Evolutionary conservation across 2,329 filamentous ascomycete genomes (phyloP).

Genomic region (Ascochyta lentis): DNA sequence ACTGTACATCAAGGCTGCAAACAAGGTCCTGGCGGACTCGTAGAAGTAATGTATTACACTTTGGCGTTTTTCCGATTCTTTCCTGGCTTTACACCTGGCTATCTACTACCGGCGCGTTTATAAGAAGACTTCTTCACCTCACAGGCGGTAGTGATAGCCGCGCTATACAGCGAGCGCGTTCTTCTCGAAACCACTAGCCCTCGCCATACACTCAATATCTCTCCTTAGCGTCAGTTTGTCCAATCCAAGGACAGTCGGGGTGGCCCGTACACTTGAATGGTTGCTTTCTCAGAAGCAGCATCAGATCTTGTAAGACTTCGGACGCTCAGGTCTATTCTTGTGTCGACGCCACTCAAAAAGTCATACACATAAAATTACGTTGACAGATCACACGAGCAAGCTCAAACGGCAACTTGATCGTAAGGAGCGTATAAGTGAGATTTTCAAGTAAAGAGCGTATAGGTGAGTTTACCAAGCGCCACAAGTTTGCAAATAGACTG

Average conservation of each 20-base stretch:
- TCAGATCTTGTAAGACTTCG: neutral
- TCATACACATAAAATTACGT: no score
- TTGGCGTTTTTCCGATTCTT: no score
- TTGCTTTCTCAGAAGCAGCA: conserved; percentile 3
- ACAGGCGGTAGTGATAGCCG: neutral
- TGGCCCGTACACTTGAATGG: neutral
- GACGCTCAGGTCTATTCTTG: neutral
- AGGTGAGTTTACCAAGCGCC: neutral
- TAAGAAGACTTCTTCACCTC: neutral
- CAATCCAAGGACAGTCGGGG: neutral
- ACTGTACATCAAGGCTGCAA: conserved; percentile 33
- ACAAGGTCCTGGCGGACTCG: conserved; percentile 5
- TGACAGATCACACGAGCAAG: neutral
- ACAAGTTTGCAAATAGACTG: neutral
- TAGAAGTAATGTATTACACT: neutral
- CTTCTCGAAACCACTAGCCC: neutral
- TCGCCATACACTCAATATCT: neutral
- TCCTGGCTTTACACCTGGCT: no score
- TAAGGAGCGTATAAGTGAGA: neutral
- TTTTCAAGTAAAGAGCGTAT: no score
- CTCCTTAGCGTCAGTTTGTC: neutral
- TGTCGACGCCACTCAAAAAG: neutral
- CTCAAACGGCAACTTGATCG: neutral
- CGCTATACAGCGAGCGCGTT: neutral
- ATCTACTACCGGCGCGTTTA: neutral